These are phyloP conservation scores for Yarrowia divulgata DNA, from an alignment of 805 yeast species.

Conservation along the genomic window DNA sequence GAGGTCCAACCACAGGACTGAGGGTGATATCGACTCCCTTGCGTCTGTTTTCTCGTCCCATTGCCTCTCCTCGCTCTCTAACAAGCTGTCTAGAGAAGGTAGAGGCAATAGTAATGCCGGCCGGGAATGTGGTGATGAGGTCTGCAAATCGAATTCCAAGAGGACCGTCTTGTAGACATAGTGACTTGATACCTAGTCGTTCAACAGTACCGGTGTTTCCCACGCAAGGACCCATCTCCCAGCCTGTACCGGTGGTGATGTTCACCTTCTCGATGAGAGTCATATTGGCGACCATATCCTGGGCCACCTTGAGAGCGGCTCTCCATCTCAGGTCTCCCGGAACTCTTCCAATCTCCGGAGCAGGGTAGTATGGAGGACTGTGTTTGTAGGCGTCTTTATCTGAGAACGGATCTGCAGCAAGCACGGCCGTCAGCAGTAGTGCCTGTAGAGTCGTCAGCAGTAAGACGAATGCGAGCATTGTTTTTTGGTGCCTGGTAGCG, in stretches of 20 bases:
- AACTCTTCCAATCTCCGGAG: conserved; percentile 44
- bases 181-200: conserved; percentile 59
- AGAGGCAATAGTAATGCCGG: conserved; percentile 65
- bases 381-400: conserved; percentile 27
- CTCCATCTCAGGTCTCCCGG: conserved; percentile 57
- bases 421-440: not conserved
- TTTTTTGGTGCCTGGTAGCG: not conserved
- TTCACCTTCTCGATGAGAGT: conserved; percentile 66
- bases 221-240: conserved; percentile 62
- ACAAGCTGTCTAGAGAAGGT: conserved; percentile 63
- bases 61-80: conserved; percentile 61
- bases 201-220: conserved; percentile 69
- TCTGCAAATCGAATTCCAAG: conserved; percentile 65
- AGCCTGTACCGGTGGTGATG: conserved; percentile 68
- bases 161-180: conserved; percentile 71
- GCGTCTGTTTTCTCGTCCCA: conserved; percentile 61
- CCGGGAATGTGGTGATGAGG: conserved; percentile 63
- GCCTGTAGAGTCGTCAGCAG: conserved; percentile 1
- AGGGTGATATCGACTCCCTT: conserved; percentile 64
- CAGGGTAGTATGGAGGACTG: conserved; percentile 44
- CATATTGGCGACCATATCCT: conserved; percentile 63
- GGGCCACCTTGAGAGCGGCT: conserved; percentile 63
- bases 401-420: not conserved
- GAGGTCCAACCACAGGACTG: conserved; percentile 67
- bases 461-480: conserved; percentile 12